phyloP scores from a whole-genome alignment of 352 stramenopile genomes.

The Pythium scleroteichum region DNA sequence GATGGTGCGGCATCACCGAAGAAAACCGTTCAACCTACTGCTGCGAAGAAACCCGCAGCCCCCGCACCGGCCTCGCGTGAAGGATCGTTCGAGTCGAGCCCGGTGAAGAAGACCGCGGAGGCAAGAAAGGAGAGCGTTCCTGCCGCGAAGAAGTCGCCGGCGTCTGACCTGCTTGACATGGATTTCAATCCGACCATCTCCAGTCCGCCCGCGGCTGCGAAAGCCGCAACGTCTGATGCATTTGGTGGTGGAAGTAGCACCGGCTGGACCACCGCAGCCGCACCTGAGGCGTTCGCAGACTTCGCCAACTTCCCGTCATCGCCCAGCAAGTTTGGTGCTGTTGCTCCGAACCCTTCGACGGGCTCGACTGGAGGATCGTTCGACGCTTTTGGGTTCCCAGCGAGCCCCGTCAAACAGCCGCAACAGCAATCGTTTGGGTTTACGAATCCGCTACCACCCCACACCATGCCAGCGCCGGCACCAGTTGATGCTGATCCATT shows the following conservation, averaged over 20 bases:
- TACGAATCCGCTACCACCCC: slow-evolving; percentile 10
- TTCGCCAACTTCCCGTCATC: slow-evolving; percentile 67
- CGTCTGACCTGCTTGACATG: slow-evolving; percentile 63
- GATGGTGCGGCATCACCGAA: slow-evolving; percentile 20
- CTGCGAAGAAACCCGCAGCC: slow-evolving; percentile 12
- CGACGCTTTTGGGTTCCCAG: slow-evolving; percentile 56
- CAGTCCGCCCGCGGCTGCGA: slow-evolving; percentile 16
- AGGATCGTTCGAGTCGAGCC: slow-evolving; percentile 21
- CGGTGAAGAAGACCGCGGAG: slow-evolving; percentile 50
- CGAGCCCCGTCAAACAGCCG: slow-evolving; percentile 46
- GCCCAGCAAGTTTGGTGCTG: slow-evolving; percentile 17
- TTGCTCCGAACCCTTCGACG: neutral
- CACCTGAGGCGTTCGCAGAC: slow-evolving; percentile 49
- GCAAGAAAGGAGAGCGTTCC: slow-evolving; percentile 53
- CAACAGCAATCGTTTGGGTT: slow-evolving; percentile 19
- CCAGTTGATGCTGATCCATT: slow-evolving; percentile 49
- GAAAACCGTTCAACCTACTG: slow-evolving; percentile 9
- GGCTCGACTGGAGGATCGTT: slow-evolving; percentile 25
- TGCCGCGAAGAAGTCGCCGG: slow-evolving; percentile 30
- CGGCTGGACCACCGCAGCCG: slow-evolving; percentile 21
- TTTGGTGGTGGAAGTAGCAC: slow-evolving; percentile 10
- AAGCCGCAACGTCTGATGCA: slow-evolving; percentile 23
- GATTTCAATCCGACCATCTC: slow-evolving; percentile 65
- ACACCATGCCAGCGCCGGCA: slow-evolving; percentile 11
- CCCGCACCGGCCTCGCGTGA: slow-evolving; percentile 23